Conservation (phyloP, 805 yeast species). For the Cyberlindnera mississippiensis region DNA sequence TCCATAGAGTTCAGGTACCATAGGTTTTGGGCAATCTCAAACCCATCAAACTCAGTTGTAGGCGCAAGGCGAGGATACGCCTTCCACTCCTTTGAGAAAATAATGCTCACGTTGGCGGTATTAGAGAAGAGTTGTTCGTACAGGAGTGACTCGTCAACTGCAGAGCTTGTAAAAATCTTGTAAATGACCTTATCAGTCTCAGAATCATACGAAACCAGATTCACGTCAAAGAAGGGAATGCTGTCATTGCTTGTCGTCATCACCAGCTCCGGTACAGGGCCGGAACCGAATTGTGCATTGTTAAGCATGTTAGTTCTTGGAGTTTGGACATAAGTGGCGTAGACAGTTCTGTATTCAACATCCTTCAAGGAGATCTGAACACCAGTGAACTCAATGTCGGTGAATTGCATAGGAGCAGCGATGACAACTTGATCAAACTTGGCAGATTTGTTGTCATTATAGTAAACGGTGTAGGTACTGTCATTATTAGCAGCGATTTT, state of each 20-base stretch:
- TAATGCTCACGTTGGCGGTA: slow-evolving; percentile 21
- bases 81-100: slow-evolving; percentile 37
- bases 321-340: slow-evolving; percentile 35
- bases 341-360: slow-evolving; percentile 36
- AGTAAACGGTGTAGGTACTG: slow-evolving; percentile 13
- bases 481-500: slow-evolving; percentile 13
- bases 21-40: slow-evolving; percentile 30
- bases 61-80: slow-evolving; percentile 42
- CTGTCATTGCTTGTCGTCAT: slow-evolving; percentile 23
- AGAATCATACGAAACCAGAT: slow-evolving; percentile 28
- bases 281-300: slow-evolving; percentile 18
- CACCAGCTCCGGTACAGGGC: slow-evolving; percentile 24
- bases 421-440: slow-evolving; percentile 41
- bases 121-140: slow-evolving; percentile 22
- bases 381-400: slow-evolving; percentile 25
- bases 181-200: slow-evolving; percentile 33
- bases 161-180: slow-evolving; percentile 37
- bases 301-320: slow-evolving; percentile 21
- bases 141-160: slow-evolving; percentile 22
- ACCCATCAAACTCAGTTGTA: slow-evolving; percentile 24
- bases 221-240: slow-evolving; percentile 34
- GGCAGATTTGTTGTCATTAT: slow-evolving; percentile 12
- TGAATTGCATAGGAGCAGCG: slow-evolving; percentile 38
- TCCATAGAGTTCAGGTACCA: slow-evolving; percentile 47
- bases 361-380: slow-evolving; percentile 13